Evolutionary conservation across 2,329 filamentous ascomycete genomes (phyloP), one percentile per base, ranked within the genome.

Genomic region (Botrytis fabae): DNA sequence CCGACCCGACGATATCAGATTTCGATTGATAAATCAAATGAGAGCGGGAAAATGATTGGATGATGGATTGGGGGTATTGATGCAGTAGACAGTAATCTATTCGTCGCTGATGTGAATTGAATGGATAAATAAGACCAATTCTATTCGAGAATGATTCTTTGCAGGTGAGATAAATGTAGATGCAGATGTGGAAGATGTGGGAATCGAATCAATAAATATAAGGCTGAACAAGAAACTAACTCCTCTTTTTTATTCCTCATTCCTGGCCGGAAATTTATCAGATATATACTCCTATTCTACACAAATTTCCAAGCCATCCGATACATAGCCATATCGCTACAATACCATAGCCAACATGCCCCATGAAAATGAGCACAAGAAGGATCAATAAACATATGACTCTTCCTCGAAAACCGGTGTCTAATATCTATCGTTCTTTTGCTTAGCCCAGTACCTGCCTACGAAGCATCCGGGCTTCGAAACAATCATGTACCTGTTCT

Each of bases 381-480:
- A 72, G 70, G 70, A 72, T 72, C 70, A 72, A 44, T 72, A 72
- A 72, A 72, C 61, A 51, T 66, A 71, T 72, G 70, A 72, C 70
- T 72, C 70, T 60, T 71, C 7, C 46, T 22, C 25, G 22, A 59
- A 54, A 54, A 38, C 69, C 32, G 35, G 9, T 44, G 57, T 62
- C 38, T 64, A 63, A 44, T 48, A 14, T 44, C 35, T 60, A 14
- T 38, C 46, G 16, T 57, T 57, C 51, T 57, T 57, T n/a, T 57
- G n/a, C 51, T 57, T 28, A 57, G 51, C 51, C 51, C n/a, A 28
- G 7, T 70, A 10, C 40, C 46, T 69, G 54, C 40, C 54, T 69
- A 38, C 38, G 10, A 25, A 44, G 51, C 38, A 32, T 28, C 25
- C 64, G 18, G 64, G 65, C 25, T 68, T 61, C 28, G 44, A 46